These are phyloP conservation scores for Fusarium chlamydosporum DNA, from an alignment of 2,329 filamentous ascomycete species.

Conservation along the genomic window DNA sequence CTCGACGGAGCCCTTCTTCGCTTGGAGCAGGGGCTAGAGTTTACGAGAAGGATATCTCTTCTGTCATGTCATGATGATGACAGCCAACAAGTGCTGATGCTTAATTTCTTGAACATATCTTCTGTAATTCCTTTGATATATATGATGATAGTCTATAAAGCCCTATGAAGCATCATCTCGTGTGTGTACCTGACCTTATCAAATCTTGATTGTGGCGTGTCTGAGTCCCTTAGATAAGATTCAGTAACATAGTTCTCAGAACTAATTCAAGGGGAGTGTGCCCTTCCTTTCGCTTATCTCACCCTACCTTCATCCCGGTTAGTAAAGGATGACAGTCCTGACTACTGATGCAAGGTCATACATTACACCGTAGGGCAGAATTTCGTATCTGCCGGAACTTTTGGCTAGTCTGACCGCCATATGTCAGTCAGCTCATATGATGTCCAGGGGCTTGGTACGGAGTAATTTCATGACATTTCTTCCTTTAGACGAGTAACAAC, in stretches of 20 bases:
- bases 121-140: not conserved
- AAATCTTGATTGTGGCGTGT: too few species aligned
- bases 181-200: too few species aligned
- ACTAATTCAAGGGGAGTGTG: too few species aligned
- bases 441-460: not conserved
- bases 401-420: slow-evolving; percentile 6
- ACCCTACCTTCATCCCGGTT: not conserved
- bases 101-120: not conserved
- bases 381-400: slow-evolving; percentile 13
- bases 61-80: not conserved
- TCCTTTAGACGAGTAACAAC: slow-evolving; percentile 10
- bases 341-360: not conserved
- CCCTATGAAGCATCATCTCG: not conserved
- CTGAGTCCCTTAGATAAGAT: too few species aligned
- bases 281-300: slow-evolving; percentile 9
- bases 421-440: not conserved
- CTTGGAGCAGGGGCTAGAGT: not conserved
- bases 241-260: too few species aligned
- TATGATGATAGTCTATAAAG: not conserved
- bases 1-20: not conserved
- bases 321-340: not conserved
- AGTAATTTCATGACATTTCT: slow-evolving; percentile 14
- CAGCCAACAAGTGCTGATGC: too few species aligned
- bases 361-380: slow-evolving; percentile 6
- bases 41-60: not conserved